Base-by-base conservation (phyloP, 2,329 filamentous ascomycete species). In the Ceratocystis eucalypticola region DNA sequence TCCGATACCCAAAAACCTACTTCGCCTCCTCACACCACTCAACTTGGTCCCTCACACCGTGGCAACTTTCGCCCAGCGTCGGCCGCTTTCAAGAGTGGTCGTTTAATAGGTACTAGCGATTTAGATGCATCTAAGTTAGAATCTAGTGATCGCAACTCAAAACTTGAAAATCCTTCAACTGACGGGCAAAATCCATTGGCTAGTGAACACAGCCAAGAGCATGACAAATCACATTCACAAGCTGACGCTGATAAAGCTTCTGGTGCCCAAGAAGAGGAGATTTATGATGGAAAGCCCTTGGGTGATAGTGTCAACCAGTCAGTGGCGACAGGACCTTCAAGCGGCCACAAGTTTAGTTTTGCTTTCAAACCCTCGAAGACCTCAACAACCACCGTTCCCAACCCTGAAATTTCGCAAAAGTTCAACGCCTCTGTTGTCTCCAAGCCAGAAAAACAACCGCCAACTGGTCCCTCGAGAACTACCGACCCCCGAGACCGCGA, bases 341-440 rank as follows among this genome's bases (percentile, higher is more conserved):
- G 48, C 20, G 61, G 61, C 1, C 77, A 85, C 57, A 94, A 93
- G 76, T 95, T 96, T 72, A 95, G 91, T 74, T 97, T 97, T 74
- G 91, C 91, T 1, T 91, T 97, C 75, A 96, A 96, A 74, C 83
- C 86, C 8, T 83, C 88, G 10, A 87, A 87, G 70, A 77, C 80
- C 22, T 37, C 48, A 6, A 75, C 80, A 1, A 77, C 82, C 15
- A 76, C 84, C 7, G 78, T 79, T 12, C 84, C 84, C 2, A 86
- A 87, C 69, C 83, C 81, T 1, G 84, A 87, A 70, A 87, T 87
- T 65, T 86, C 84, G 0, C 82, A 84, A 70, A 87, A 86, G 71
- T 81, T 87, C 66, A 93, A 88, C 73, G 83, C 85, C 25, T 50
- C 63, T 17, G 20, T 55, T 41, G 65, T 37, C 8, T 7, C 50